Evolutionary conservation across 768 basidiomycete genomes (phyloP).

Genomic region (Cystobasidium onofrii): DNA sequence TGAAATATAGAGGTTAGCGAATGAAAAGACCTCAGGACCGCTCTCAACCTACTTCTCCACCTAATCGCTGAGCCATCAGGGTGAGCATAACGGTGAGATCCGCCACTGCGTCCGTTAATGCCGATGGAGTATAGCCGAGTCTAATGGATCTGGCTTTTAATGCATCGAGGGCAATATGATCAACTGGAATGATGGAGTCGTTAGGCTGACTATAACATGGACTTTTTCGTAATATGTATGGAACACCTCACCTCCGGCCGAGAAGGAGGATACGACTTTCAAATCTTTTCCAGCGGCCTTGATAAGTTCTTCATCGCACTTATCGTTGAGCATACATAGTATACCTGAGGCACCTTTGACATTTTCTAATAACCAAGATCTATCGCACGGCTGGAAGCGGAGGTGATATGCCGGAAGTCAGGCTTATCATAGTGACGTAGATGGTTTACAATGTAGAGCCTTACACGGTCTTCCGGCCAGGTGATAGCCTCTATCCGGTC

Average conservation of each 20-base stretch:
- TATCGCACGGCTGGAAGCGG: slow-evolving; percentile 48
- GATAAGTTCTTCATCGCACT: slow-evolving; percentile 65
- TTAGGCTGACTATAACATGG: background rate
- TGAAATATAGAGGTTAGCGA: background rate
- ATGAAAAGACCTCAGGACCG: background rate
- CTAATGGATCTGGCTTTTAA: slow-evolving; percentile 58
- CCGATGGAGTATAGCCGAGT: slow-evolving; percentile 86
- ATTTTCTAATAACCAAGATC: slow-evolving; percentile 67
- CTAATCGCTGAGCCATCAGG: slow-evolving; percentile 85
- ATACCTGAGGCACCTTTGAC: slow-evolving; percentile 57
- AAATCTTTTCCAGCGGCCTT: slow-evolving; percentile 69
- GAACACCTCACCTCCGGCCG: slow-evolving; percentile 60
- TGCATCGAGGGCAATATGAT: slow-evolving; percentile 66
- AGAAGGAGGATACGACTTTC: slow-evolving; percentile 83
- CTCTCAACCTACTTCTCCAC: slow-evolving; percentile 53
- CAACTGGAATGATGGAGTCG: slow-evolving; percentile 43
- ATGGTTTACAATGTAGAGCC: background rate
- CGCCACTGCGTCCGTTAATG: slow-evolving; percentile 88
- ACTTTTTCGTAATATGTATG: background rate
- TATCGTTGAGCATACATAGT: slow-evolving; percentile 61
- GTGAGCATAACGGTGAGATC: slow-evolving; percentile 83
- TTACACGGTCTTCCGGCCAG: slow-evolving; percentile 27
- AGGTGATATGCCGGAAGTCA: background rate
- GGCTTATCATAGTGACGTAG: slow-evolving; percentile 45
- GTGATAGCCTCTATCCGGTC: slow-evolving; percentile 12